Conservation (phyloP, 2,329 filamentous ascomycete species). For the Pseudogymnoascus sp. region DNA sequence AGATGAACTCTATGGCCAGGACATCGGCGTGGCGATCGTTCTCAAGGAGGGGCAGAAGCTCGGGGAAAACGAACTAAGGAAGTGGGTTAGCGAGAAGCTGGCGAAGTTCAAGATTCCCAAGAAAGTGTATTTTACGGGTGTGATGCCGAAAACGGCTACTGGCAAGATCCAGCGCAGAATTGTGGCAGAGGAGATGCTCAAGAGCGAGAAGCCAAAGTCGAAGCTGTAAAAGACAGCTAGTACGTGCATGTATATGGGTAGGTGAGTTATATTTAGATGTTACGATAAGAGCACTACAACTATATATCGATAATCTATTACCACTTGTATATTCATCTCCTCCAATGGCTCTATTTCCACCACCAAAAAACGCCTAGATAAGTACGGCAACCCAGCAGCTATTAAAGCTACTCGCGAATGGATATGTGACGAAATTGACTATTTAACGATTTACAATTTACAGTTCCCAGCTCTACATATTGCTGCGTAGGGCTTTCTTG, state of each 20-base stretch:
- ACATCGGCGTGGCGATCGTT: conserved; percentile 69
- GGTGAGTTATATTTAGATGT: background rate
- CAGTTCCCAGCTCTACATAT: background rate
- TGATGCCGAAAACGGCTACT: conserved; percentile 88
- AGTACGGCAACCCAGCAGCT: no score
- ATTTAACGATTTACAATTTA: background rate
- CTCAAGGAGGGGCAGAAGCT: conserved; percentile 56
- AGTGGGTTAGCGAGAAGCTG: conserved; percentile 60
- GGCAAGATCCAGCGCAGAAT: conserved; percentile 81
- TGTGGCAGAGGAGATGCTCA: conserved; percentile 78
- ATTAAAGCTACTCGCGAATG: background rate
- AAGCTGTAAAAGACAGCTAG: conserved; percentile 26
- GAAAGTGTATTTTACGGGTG: conserved; percentile 73
- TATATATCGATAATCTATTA: background rate
- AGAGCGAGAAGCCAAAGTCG: conserved; percentile 49
- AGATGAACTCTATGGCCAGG: conserved; percentile 76
- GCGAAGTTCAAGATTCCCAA: conserved; percentile 83
- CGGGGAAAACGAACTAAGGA: conserved; percentile 52
- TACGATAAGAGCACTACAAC: background rate
- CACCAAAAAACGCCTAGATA: background rate
- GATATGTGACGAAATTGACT: background rate
- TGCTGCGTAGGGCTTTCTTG: background rate
- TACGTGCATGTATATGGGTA: background rate
- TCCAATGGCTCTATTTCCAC: background rate
- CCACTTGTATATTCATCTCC: background rate